These are phyloP conservation scores for Fomitopsis pinicola DNA, from an alignment of 1,284 basidiomycete species.

Conservation along the genomic window DNA sequence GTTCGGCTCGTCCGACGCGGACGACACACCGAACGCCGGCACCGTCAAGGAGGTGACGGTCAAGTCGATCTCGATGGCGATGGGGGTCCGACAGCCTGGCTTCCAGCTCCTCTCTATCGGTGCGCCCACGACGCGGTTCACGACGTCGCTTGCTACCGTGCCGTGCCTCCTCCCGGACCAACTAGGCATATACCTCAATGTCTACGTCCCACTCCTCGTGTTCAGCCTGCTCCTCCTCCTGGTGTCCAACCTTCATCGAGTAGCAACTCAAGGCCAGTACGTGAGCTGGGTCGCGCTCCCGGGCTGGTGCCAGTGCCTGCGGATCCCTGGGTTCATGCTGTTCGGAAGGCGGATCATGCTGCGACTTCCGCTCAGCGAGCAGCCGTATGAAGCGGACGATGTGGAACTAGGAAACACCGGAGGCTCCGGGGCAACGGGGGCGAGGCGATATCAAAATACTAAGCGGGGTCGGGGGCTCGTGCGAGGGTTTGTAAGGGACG, in stretches of 20 bases:
- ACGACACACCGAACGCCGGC: constrained; percentile 5
- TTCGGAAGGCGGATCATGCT: constrained; percentile 26
- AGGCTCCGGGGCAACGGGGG: neutral
- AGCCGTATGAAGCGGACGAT: constrained; percentile 1
- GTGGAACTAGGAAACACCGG: neutral
- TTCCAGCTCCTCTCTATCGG: constrained; percentile 61
- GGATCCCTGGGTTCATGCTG: constrained; percentile 19
- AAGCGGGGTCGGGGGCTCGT: constrained; percentile 21
- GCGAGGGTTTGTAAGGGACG: constrained; percentile 28
- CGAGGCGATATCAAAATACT: neutral
- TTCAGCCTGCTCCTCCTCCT: constrained; percentile 29
- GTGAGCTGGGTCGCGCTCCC: constrained; percentile 10
- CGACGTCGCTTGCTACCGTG: constrained; percentile 34
- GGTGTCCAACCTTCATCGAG: constrained; percentile 17
- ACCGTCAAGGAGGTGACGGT: constrained; percentile 51
- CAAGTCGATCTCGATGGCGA: constrained; percentile 58
- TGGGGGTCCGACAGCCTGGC: constrained; percentile 53
- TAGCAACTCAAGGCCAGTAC: constrained; percentile 14
- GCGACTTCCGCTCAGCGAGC: constrained; percentile 19
- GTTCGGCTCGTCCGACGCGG: constrained; percentile 13
- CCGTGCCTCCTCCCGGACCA: constrained; percentile 60
- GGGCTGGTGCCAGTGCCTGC: constrained; percentile 7
- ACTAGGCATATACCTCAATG: constrained; percentile 43
- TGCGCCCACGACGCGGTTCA: constrained; percentile 20
- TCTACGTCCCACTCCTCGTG: constrained; percentile 45